These are phyloP conservation scores for Apiotrichum montevideense DNA, from an alignment of 1,284 basidiomycete species.

Conservation along the genomic window DNA sequence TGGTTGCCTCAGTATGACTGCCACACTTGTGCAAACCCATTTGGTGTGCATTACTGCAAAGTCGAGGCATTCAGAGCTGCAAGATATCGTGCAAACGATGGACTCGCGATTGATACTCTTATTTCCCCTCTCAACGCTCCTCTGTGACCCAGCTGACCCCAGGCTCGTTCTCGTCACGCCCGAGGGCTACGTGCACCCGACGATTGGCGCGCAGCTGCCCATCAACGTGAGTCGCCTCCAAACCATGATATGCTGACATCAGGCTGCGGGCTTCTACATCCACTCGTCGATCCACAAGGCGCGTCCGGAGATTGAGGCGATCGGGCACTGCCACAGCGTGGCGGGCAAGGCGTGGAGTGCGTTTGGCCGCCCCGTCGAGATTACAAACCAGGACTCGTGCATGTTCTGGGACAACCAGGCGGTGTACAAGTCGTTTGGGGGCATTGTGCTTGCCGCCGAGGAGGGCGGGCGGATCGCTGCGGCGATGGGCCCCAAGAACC, in stretches of 20 bases:
- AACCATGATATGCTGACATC: no score
- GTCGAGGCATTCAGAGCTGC: no score
- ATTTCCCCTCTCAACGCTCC: no score
- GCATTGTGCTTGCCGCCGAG: conserved; percentile 55
- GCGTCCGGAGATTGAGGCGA: conserved; percentile 59
- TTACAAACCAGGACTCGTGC: conserved; percentile 32
- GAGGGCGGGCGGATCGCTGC: conserved; percentile 59
- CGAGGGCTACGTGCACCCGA: conserved; percentile 35
- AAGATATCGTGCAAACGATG: no score
- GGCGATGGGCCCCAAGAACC: conserved; percentile 51
- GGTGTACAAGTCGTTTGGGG: conserved; percentile 52
- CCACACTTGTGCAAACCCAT: no score
- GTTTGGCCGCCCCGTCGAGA: conserved; percentile 38
- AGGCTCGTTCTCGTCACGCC: conserved; percentile 40
- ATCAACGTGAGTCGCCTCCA: conserved; percentile 27
- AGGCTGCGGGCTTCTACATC: conserved; percentile 51
- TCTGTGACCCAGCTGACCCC: neutral
- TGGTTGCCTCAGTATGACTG: no score
- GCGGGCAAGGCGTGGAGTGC: conserved; percentile 36
- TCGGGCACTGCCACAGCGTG: conserved; percentile 59
- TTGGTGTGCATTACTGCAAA: no score
- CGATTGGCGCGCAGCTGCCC: conserved; percentile 37
- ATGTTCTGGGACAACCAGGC: conserved; percentile 30
- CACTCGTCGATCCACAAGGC: conserved; percentile 58
- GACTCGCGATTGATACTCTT: no score